These are phyloP conservation scores for Pseudogymnoascus sp. DNA, from an alignment of 2,329 filamentous ascomycete genomes.

Conservation along the genomic window DNA sequence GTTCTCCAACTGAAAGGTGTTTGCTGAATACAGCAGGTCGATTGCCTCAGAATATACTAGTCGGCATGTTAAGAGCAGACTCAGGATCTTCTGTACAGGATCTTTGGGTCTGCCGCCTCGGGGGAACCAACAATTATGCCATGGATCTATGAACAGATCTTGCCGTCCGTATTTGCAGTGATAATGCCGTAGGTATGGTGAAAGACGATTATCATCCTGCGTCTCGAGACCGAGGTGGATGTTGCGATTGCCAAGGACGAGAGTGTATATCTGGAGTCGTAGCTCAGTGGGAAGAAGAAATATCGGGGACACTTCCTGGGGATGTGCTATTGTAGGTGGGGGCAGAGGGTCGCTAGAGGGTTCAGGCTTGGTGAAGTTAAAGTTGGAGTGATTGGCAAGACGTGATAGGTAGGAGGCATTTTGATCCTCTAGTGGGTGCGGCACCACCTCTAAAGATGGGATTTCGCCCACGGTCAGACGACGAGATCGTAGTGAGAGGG, in stretches of 20 bases:
- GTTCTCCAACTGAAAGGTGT: not conserved
- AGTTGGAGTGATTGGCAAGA: not conserved
- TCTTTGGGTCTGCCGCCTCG: not conserved
- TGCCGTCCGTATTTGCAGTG: not conserved
- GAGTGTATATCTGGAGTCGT: constrained; percentile 1
- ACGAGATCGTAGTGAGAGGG: not conserved
- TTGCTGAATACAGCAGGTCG: not conserved
- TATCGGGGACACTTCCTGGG: not conserved
- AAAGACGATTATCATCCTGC: not conserved
- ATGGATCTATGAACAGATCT: not conserved
- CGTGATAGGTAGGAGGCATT: not conserved
- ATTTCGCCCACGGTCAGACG: not conserved
- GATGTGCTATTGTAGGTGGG: not conserved
- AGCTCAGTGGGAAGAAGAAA: not conserved
- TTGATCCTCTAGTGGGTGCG: not conserved
- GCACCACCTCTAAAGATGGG: not conserved
- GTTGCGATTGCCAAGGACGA: not conserved
- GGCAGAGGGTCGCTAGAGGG: not conserved
- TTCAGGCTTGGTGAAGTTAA: not conserved
- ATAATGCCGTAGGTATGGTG: not conserved
- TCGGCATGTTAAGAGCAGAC: not conserved
- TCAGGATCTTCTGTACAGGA: not conserved
- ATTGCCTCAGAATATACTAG: not conserved
- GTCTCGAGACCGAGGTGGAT: not conserved
- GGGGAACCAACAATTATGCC: not conserved